Evolutionary conservation across 495 filamentous ascomycete genomes (phyloP).

Genomic region (Lentithecium fluviatile): DNA sequence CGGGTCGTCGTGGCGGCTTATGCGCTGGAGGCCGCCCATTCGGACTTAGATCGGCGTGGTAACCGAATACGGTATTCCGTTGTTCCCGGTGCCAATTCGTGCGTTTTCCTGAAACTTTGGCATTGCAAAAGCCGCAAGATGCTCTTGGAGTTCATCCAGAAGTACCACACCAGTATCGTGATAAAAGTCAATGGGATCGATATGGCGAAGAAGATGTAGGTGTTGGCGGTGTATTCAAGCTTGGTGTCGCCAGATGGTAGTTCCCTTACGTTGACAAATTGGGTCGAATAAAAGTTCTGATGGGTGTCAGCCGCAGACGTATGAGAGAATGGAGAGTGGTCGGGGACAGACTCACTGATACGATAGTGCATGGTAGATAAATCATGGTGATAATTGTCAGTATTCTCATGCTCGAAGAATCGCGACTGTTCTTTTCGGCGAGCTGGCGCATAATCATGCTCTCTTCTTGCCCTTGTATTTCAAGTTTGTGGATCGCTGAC

Average conservation of each 20-base stretch:
- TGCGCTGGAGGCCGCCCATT: too few species aligned
- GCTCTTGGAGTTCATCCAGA: slow-evolving; percentile 15
- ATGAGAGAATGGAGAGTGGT: neutral
- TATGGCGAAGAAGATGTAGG: slow-evolving; percentile 14
- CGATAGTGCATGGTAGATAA: slow-evolving; percentile 20
- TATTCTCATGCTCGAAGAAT: slow-evolving; percentile 17
- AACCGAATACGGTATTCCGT: too few species aligned
- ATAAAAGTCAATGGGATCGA: slow-evolving; percentile 12
- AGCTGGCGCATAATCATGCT: slow-evolving; percentile 15
- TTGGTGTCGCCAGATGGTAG: neutral
- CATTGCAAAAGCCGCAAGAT: neutral
- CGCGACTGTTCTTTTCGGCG: slow-evolving; percentile 21
- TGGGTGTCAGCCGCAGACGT: neutral
- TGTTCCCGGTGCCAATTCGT: neutral
- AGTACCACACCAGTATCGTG: slow-evolving; percentile 16
- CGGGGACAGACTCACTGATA: slow-evolving; percentile 10
- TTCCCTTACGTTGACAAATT: slow-evolving; percentile 15
- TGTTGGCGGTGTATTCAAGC: slow-evolving; percentile 8
- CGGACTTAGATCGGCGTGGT: too few species aligned
- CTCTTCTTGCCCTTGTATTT: slow-evolving; percentile 14
- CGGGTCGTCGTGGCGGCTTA: too few species aligned
- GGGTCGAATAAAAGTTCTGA: slow-evolving; percentile 20
- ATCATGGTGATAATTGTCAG: slow-evolving; percentile 26
- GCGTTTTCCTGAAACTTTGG: neutral
- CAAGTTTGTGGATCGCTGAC: slow-evolving; percentile 7